Base-by-base conservation (phyloP, 2,329 filamentous ascomycete species). In the Penicillium sp. region DNA sequence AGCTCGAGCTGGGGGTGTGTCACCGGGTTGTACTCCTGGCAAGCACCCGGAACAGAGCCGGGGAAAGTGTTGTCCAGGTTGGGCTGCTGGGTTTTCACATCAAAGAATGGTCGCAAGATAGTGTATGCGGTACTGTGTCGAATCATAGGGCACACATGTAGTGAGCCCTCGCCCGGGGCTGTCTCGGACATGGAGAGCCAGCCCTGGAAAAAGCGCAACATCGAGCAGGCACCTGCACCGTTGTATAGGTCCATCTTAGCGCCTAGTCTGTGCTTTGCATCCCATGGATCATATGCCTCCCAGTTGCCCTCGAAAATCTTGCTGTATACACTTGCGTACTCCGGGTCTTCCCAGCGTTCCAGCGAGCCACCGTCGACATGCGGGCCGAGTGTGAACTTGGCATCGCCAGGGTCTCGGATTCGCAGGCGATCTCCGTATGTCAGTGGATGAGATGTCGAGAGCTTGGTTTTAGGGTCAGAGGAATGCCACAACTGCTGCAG, bases 131-230 rank as follows among this genome's bases (percentile, higher is more conserved):
- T 94, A 0, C 90, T 85, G 50, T 90, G 83, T 59, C 83, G 82
- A 42, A 94, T 75, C 48, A 95, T 78, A 0, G 92, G 92, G 65
- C 92, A 92, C 2, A 96, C 89, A 39, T 90, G 80, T 48, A 97
- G 74, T 0, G 92, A 94, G 1, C 92, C 92, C 75, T 96, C 87
- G 5, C 81, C 80, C 0, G 90, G 89, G 0, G 81, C 85, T 0
- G 86, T 88, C n/a, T 79, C 76, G 54, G 87, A 91, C 81, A 97
- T 87, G 55, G 73, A 71, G 48, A 97, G 73, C 92, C 92, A 97
- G 16, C 91, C 92, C 74, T 97, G 92, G 71, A 90, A 93, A 81
- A 91, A 89, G 34, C 93, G 83, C 74, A 96, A 92, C 79, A 92
- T 91, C 42, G 83, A 88, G 74, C 91, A 96, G 1, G 89, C 87